Evolutionary conservation across 257 asterid species (phyloP).

Genomic region (Anisodus acutangulus): DNA sequence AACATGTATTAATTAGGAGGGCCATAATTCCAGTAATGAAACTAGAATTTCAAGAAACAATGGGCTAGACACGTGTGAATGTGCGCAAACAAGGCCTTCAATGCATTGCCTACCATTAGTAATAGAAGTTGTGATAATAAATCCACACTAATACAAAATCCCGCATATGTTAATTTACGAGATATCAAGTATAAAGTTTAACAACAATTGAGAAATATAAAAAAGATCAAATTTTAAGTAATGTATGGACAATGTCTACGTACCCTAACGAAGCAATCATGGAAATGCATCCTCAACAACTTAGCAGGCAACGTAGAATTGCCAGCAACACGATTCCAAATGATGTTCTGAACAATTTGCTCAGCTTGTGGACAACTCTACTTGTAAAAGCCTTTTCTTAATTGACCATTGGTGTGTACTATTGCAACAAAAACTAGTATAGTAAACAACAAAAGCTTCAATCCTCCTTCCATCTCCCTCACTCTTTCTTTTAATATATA

Average conservation of each 20-base stretch:
- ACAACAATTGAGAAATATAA: not conserved
- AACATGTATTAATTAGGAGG: not conserved
- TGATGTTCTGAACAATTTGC: constrained; percentile 41
- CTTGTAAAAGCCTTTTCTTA: constrained; percentile 43
- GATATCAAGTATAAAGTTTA: not conserved
- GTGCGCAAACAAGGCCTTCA: no score
- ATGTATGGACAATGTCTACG: not conserved
- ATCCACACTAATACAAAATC: not conserved
- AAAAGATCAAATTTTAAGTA: not conserved
- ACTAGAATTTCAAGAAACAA: no score
- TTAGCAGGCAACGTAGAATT: constrained; percentile 48
- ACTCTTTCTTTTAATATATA: not conserved
- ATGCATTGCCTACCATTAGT: no score
- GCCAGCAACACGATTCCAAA: constrained; percentile 39
- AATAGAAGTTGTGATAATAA: not conserved
- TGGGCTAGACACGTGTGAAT: not conserved
- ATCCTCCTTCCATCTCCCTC: constrained; percentile 26
- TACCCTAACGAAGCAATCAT: constrained; percentile 57
- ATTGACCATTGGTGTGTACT: constrained; percentile 36
- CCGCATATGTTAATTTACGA: not conserved
- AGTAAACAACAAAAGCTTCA: not conserved
- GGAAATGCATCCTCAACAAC: constrained; percentile 57
- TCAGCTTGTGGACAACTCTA: constrained; percentile 47
- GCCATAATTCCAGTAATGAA: not conserved
- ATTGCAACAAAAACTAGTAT: constrained; percentile 33